Evolutionary conservation across 805 yeast species (phyloP), one percentile per base, ranked within the genome.

Genomic region (Lachancea cidri): DNA sequence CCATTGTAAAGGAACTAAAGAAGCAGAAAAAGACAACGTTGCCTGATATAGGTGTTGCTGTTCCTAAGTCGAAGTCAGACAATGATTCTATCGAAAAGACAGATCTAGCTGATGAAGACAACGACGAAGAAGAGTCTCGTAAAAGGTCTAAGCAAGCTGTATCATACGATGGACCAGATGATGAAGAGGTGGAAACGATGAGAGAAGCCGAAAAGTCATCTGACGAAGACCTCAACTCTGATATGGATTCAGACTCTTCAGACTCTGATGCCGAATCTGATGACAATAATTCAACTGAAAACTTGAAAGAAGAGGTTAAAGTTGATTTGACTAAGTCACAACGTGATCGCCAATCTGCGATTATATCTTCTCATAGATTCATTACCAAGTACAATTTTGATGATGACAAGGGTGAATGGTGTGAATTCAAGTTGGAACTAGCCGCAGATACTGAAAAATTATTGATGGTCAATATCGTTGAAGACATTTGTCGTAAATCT

Each of bases 401-500:
- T 67, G 97, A 91, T 61, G 79, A 68, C 18, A 58, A 71, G 33
- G 98, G 98, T 47, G 76, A 79, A 54, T 91, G 97, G 97, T 89
- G 98, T 71, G 85, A 84, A 63, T 86, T 94, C 65, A 81, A 79
- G 60, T 64, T 93, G 43, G 89, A 85, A 58, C 74, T 88, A 52
- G 79, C 86, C 36, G 87, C 93, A 19, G 85, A 82, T 32, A 81
- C 94, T 19, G 91, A 88, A 68, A 93, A 93, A 73, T 71, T 93
- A 62, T 78, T 93, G 72, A 91, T 93, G 98, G 96, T 93, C 41
- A 93, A 93, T 70, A 82, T 93, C 58, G 80, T 93, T 43, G 99
- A 94, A 68, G 89, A 83, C 42, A 79, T 91, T 43, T 89, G 97
- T 64, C 83, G 87, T 54, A 76, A 76, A 50, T 85, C 87, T 41